These are phyloP conservation scores for Dothideomycetes sp. DNA, from an alignment of 2,329 filamentous ascomycete species.

Conservation along the genomic window DNA sequence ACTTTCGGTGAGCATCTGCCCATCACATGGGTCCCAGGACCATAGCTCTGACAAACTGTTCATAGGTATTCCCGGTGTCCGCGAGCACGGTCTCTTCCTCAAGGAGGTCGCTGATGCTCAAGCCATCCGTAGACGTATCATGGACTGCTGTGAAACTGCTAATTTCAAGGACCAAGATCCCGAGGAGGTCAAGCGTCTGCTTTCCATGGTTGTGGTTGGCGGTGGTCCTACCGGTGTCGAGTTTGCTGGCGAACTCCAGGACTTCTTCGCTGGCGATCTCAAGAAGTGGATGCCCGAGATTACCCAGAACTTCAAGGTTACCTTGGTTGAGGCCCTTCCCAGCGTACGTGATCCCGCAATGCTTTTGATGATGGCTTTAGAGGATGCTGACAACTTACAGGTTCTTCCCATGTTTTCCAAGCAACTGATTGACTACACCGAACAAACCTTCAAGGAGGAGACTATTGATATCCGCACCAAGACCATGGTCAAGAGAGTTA, in stretches of 20 bases:
- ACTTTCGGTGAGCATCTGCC: slow-evolving; percentile 67
- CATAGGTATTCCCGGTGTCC: slow-evolving; percentile 74
- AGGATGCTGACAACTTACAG: slow-evolving; percentile 16
- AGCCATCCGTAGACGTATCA: slow-evolving; percentile 93
- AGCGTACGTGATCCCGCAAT: slow-evolving; percentile 42
- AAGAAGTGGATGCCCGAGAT: slow-evolving; percentile 98
- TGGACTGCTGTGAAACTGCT: slow-evolving; percentile 98
- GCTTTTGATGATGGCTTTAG: not conserved
- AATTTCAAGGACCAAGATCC: slow-evolving; percentile 91
- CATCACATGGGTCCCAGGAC: too few species aligned
- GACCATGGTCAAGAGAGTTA: slow-evolving; percentile 98
- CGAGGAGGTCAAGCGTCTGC: slow-evolving; percentile 82
- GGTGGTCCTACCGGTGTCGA: slow-evolving; percentile 95
- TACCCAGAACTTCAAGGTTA: slow-evolving; percentile 89
- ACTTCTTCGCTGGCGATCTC: slow-evolving; percentile 97
- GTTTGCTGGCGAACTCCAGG: slow-evolving; percentile 94
- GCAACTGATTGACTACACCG: slow-evolving; percentile 97
- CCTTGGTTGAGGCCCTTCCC: slow-evolving; percentile 90
- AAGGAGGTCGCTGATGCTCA: slow-evolving; percentile 98
- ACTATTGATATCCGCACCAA: slow-evolving; percentile 96
- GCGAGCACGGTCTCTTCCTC: slow-evolving; percentile 91
- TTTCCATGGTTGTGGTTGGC: slow-evolving; percentile 86
- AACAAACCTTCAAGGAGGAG: slow-evolving; percentile 98
- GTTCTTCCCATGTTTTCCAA: slow-evolving; percentile 96
- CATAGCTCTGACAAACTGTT: too few species aligned